phyloP scores from a whole-genome alignment of 495 filamentous ascomycete genomes.

The Podospora tetraspora region DNA sequence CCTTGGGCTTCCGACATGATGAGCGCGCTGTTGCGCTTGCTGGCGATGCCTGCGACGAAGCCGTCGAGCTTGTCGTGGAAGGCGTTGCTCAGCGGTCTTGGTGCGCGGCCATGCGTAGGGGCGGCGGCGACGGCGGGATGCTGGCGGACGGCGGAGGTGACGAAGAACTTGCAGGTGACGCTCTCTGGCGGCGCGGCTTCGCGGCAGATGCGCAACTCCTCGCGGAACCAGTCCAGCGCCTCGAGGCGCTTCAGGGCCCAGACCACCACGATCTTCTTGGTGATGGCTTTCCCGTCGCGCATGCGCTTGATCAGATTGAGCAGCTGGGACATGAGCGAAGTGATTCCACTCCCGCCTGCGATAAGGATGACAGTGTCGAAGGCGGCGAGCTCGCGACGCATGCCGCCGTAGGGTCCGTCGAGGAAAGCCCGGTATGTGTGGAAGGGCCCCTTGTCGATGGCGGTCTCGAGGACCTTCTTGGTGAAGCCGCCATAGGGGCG shows the following conservation, averaged over 20 bases:
- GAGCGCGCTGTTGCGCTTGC: constrained; percentile 73
- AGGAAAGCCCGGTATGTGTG: constrained; percentile 85
- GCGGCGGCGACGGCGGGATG: constrained; percentile 21
- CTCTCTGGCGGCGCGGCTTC: constrained; percentile 77
- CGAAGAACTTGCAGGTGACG: constrained; percentile 89
- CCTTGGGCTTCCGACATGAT: constrained; percentile 76
- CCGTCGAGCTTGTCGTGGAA: constrained; percentile 82
- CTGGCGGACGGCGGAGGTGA: constrained; percentile 66
- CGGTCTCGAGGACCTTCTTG: constrained; percentile 66
- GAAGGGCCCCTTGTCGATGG: constrained; percentile 74
- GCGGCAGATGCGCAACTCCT: constrained; percentile 84
- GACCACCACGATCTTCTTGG: constrained; percentile 80
- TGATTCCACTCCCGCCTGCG: constrained; percentile 91
- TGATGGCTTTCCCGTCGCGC: constrained; percentile 87
- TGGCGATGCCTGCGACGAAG: constrained; percentile 72
- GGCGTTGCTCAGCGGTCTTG: constrained; percentile 57
- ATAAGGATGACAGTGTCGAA: constrained; percentile 92
- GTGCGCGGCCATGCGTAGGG: constrained; percentile 42
- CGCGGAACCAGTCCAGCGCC: constrained; percentile 96
- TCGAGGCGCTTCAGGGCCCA: constrained; percentile 88
- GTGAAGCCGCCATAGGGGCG: constrained; percentile 89
- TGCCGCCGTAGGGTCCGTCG: constrained; percentile 91
- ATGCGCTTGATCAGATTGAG: constrained; percentile 91
- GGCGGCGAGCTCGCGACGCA: constrained; percentile 83
- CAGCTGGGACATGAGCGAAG: constrained; percentile 83